phyloP scores from a whole-genome alignment of 2,329 filamentous ascomycete genomes.

The Fusarium newnesense region DNA sequence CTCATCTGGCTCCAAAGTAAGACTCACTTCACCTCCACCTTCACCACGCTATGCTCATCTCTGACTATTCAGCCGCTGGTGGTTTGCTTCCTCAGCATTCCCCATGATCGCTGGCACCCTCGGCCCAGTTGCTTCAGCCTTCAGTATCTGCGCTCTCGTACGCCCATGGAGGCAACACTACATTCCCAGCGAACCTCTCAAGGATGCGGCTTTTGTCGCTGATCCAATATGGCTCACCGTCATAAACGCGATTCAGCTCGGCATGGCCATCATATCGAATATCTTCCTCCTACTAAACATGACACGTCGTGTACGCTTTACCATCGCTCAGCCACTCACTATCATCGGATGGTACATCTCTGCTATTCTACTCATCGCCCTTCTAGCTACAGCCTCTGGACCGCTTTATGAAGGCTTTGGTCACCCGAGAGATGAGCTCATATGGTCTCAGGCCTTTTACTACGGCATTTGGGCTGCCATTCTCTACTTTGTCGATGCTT shows the following conservation, averaged over 20 bases:
- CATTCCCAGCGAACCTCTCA: constrained; percentile 57
- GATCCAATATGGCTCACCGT: constrained; percentile 81
- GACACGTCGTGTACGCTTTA: constrained; percentile 81
- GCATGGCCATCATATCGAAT: constrained; percentile 81
- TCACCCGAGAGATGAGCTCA: constrained; percentile 60
- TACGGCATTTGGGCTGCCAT: constrained; percentile 83
- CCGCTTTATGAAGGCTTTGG: constrained; percentile 54
- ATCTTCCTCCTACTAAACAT: constrained; percentile 88
- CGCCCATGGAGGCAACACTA: constrained; percentile 77
- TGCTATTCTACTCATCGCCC: constrained; percentile 72
- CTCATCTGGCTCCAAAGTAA: constrained; percentile 58
- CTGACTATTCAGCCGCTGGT: constrained; percentile 62
- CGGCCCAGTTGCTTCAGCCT: constrained; percentile 86
- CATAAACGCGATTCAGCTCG: constrained; percentile 82
- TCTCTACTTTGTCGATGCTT: constrained; percentile 82
- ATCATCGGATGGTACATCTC: constrained; percentile 82
- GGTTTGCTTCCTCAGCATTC: constrained; percentile 72
- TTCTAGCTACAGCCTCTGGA: constrained; percentile 73
- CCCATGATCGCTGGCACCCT: constrained; percentile 86
- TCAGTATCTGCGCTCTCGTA: constrained; percentile 88
- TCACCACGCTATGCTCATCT: no score
- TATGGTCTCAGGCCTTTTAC: constrained; percentile 85
- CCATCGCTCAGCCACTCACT: constrained; percentile 82
- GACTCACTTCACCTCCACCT: background rate
- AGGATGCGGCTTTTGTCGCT: constrained; percentile 61